Evolutionary conservation across 2,329 filamentous ascomycete species (phyloP).

Genomic region (Aureobasidium vineae): DNA sequence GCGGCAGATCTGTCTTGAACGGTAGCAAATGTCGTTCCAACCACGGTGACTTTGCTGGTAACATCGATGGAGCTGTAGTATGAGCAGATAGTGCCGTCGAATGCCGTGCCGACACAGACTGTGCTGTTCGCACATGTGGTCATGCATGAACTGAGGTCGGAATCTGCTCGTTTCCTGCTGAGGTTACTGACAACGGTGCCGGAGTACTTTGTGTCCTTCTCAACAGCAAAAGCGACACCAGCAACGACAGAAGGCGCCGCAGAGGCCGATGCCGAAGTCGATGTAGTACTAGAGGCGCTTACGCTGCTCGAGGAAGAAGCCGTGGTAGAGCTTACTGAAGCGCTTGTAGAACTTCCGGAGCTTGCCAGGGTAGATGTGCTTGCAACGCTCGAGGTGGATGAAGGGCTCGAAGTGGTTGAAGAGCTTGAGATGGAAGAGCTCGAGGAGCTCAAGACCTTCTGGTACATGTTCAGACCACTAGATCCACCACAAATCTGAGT

Average conservation of each 20-base stretch:
- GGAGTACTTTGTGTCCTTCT: slow-evolving; percentile 18
- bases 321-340: background rate
- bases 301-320: background rate
- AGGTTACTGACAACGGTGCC: background rate
- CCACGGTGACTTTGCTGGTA: background rate
- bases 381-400: background rate
- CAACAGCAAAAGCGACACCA: slow-evolving; percentile 10
- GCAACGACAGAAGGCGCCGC: background rate
- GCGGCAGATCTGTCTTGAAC: background rate
- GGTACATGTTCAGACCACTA: slow-evolving; percentile 35
- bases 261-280: background rate
- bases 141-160: slow-evolving; percentile 1
- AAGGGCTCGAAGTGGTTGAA: background rate
- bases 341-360: background rate
- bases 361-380: background rate
- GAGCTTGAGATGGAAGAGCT: background rate
- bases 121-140: slow-evolving; percentile 14
- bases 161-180: background rate
- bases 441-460: background rate
- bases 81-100: background rate
- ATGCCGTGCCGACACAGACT: slow-evolving; percentile 25
- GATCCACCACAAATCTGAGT: slow-evolving; percentile 36
- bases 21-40: slow-evolving; percentile 4
- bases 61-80: slow-evolving; percentile 4
- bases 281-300: background rate